A percentile compares a stretch with the other conserved stretches of the same genome.
Evolutionary conservation across 805 yeast species (phyloP).

Genomic region (Saccharomycodes ludwigii): DNA sequence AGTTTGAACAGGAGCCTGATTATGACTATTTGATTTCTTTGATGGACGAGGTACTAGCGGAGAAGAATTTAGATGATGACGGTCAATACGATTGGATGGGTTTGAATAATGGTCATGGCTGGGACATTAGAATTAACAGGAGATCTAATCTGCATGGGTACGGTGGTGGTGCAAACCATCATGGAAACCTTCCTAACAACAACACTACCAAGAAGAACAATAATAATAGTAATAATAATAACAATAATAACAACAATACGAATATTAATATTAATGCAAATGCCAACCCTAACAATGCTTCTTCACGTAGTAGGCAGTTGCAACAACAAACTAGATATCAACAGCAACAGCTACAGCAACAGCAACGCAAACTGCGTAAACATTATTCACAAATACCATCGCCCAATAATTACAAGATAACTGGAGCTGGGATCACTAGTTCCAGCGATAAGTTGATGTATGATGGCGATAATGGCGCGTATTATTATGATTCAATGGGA

Average conservation of each 20-base stretch:
- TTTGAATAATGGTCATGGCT: slow-evolving; percentile 66
- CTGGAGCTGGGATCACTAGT: too few relatives aligned
- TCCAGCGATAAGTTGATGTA: too few relatives aligned
- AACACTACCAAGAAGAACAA: neutral
- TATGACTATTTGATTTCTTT: slow-evolving; percentile 53
- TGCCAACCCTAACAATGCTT: neutral
- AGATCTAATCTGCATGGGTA: slow-evolving; percentile 76
- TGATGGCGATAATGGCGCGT: too few relatives aligned
- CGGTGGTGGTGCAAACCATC: too few relatives aligned
- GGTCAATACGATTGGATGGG: slow-evolving; percentile 75
- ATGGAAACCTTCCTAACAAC: neutral
- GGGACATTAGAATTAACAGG: slow-evolving; percentile 66
- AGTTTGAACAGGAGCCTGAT: slow-evolving; percentile 73
- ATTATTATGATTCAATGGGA: too few relatives aligned
- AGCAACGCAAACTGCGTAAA: neutral
- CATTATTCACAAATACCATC: too few relatives aligned
- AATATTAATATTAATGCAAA: neutral
- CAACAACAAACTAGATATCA: neutral
- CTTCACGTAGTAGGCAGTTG: neutral
- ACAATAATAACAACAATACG: neutral
- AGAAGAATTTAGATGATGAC: slow-evolving; percentile 47
- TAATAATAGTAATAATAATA: neutral
- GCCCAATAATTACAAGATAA: too few relatives aligned
- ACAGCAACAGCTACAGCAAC: neutral
- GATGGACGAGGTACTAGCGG: slow-evolving; percentile 46